phyloP scores from a whole-genome alignment of 495 filamentous ascomycete species.

The Glonium stellatum region DNA sequence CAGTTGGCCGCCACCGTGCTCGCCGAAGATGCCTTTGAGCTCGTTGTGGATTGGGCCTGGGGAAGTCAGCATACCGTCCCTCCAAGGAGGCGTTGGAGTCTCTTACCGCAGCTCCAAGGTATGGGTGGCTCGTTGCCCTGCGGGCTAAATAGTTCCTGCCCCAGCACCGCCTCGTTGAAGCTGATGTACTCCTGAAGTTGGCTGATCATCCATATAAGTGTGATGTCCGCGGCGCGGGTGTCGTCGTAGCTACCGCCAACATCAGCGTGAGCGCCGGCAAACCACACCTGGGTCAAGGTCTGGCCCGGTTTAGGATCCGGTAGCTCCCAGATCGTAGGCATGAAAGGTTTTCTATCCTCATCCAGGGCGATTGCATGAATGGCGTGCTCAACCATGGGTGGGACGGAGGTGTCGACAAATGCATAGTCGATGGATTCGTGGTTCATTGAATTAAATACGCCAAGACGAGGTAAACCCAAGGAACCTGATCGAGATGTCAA shows the following conservation, averaged over 20 bases:
- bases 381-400: constrained; percentile 13
- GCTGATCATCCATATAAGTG: neutral
- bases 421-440: neutral
- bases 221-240: neutral
- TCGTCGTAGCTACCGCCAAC: constrained; percentile 14
- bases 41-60: neutral
- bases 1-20: neutral
- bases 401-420: neutral
- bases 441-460: neutral
- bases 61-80: neutral
- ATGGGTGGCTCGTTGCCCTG: neutral
- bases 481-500: neutral
- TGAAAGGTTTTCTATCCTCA: constrained; percentile 10
- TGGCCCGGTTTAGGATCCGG: neutral
- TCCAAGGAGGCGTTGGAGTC: neutral
- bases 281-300: constrained; percentile 7
- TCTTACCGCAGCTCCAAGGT: neutral
- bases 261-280: constrained; percentile 4
- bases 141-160: neutral
- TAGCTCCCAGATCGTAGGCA: constrained; percentile 26
- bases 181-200: neutral
- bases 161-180: neutral
- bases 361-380: constrained; percentile 11
- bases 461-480: neutral
- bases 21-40: neutral